Evolutionary conservation across 176 grass and related monocot species (phyloP), one percentile per base, ranked within the genome.

Genomic region (Cenchrus fungigraminus): DNA sequence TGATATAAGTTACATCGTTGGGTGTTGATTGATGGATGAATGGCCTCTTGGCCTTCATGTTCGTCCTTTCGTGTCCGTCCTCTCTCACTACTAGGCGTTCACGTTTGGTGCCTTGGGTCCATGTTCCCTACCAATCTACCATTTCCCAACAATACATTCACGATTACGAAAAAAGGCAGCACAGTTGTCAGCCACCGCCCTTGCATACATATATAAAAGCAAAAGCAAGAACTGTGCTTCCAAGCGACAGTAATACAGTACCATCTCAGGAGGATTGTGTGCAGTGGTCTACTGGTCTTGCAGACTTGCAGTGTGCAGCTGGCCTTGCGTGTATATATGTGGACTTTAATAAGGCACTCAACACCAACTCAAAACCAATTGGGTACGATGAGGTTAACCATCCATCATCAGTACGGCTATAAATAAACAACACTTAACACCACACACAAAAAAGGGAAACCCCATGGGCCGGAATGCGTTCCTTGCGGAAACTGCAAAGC

Each of bases 401-500:
- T 29, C 70, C 8, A 46, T 46, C 8, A 53, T 32, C 25, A 9
- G 71, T 31, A 74, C 25, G 13, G 70, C 45, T 6, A 47, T 49
- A 29, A 25, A 1, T 49, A 29, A 25, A 1, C 40, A 42, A 9
- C 12, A 51, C 13, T 28, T 9, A 9, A 9, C n/a, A 6, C 1
- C 3, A 10, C 25, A 4, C 58, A n/a, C 52, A 5, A 19, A 9
- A 55, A 37, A 74, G 3, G 25, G 0, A 32, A 49, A 55, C 14
- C 52, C 25, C 59, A 50, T 25, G 60, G 8, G 20, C 11, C 22
- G 51, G 77, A 67, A 22, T n/a, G 49, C 49, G 32, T 14, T 80
- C 47, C 79, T 25, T 69, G 19, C 65, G 32, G 69, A 82, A 46
- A 25, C 79, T 59, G 66, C 66, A 71, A 71, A 56, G 52, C 65